Evolutionary conservation across 1,284 basidiomycete genomes (phyloP).

Genomic region (Ganoderma leucocontextum): DNA sequence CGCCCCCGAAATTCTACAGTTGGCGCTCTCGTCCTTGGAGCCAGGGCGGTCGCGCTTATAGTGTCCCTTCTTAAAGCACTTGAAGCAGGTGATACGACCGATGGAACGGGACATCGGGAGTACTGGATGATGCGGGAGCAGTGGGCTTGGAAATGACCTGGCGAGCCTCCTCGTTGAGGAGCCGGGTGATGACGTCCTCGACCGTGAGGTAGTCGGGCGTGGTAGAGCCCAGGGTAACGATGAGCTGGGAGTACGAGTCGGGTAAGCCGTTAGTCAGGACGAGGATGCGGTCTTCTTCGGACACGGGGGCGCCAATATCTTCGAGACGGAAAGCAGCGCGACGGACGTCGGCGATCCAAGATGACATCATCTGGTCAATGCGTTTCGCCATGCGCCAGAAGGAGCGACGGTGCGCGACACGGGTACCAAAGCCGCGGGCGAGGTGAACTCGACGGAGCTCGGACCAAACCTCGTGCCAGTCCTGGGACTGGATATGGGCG

Average conservation of each 20-base stretch:
- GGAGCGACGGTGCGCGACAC: slow-evolving; percentile 35
- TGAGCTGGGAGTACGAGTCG: background rate
- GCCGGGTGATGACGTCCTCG: slow-evolving; percentile 38
- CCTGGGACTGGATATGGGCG: slow-evolving; percentile 38
- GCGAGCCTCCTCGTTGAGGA: slow-evolving; percentile 42
- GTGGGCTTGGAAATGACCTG: slow-evolving; percentile 17
- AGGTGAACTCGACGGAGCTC: slow-evolving; percentile 41
- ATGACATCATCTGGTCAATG: too few species aligned
- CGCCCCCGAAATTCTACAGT: too few species aligned
- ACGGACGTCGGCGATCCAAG: slow-evolving; percentile 43
- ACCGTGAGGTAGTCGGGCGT: slow-evolving; percentile 34
- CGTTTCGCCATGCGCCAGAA: slow-evolving; percentile 40
- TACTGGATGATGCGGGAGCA: background rate
- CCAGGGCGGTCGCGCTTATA: slow-evolving; percentile 37
- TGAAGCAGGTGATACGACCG: slow-evolving; percentile 36
- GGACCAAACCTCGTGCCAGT: slow-evolving; percentile 42
- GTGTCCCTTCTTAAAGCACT: slow-evolving; percentile 41
- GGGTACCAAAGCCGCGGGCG: slow-evolving; percentile 42
- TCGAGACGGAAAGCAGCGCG: slow-evolving; percentile 35
- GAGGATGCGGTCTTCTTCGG: background rate
- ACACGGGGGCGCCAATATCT: background rate
- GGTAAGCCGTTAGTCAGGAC: background rate
- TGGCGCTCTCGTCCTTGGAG: slow-evolving; percentile 1
- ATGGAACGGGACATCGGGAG: background rate
- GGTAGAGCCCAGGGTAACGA: slow-evolving; percentile 15